Evolutionary conservation across 2,329 filamentous ascomycete genomes (phyloP), one percentile per base, ranked within the genome.

Genomic region (Lojkania enalia): DNA sequence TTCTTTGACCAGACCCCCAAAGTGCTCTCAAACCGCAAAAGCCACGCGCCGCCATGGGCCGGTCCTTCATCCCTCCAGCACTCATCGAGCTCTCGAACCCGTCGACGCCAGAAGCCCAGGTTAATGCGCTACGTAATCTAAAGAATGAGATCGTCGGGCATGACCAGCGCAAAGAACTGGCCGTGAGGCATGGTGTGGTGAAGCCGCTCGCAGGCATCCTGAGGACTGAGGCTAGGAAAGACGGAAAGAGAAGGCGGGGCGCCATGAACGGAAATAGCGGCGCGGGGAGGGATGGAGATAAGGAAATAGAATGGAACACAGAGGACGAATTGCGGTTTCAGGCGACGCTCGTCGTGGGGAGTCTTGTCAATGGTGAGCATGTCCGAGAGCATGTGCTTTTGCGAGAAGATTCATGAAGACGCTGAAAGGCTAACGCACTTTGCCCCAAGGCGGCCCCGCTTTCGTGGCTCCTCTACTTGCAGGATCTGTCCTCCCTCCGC

Each of bases 121-220:
- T 75, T 30, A 73, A 77, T 19, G 81, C 84, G 38, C 77, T 96
- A 33, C 83, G 85, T 54, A 76, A 78, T 31, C 74, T 99, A 20
- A 97, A 96, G 75, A 94, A 96, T 69, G 87, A 94, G 52, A 80
- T 95, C 36, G 84, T 96, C 48, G 94, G 94, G 18, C 90, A 97
- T 69, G 80, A 87, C 23, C 85, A 92, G 68, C 85, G 86, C 67
- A 99, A 99, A 71, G 86, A 92, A 70, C 72, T 82, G 44, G 91
- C 86, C 76, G 78, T 96, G 30, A 77, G 76, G 46, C 74, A 82
- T 42, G 91, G 91, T 14, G 76, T 88, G 20, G 71, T 94, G 35
- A 78, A 82, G 41, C 78, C 80, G 23, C 73, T 88, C 37, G 75
- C 82, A 20, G 74, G 76, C 25, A 68, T 82, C 39, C 69, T 86